Base-by-base conservation (phyloP, 2,329 filamentous ascomycete genomes). In the Cercospora sp. region DNA sequence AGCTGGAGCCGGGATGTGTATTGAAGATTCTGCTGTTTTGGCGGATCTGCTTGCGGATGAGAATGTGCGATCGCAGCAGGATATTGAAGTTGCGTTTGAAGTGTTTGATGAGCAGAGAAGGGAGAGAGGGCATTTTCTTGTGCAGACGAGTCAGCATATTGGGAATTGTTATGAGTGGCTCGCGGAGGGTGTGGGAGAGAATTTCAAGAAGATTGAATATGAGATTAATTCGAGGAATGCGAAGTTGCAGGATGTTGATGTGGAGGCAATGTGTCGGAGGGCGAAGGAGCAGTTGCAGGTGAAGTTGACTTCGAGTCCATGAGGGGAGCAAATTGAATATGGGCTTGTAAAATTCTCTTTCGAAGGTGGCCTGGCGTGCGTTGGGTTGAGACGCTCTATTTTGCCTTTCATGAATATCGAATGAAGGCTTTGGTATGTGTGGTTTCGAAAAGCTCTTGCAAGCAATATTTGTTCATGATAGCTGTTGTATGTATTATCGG, bases 121-220 rank as follows among this genome's bases (percentile, higher is more conserved):
- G 13, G 79, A 79, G 42, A 76, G 83, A 5, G 81, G 80, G 1
- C 82, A 83, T 71, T 82, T 79, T 77, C 76, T 85, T 0, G 80
- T 85, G 7, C 67, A 75, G 36, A 79, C 79, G 48, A 82, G 80
- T 39, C 74, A 79, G 13, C 75, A 77, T 16, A 77, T 77, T 1
- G 79, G 79, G 2, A 77, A 80, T n/a, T 71, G 82, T 18, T 82
- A 82, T 42, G 78, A 78, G 62, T 77, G 76, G 65, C 74, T 71
- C n/a, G 73, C 69, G 2, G 69, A 74, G 8, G 72, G 72, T 2
- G 63, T 72, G 4, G 70, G 68, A 3, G 64, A 70, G 16, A 69
- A 74, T 58, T 72, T 73, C 12, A 53, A 10, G 9, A 72, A 69
- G 58, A 68, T 72, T 57, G 71, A 75, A 33, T 59, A 65, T 6